phyloP scores from a whole-genome alignment of 148 eudicot species.

The Arbutus unedo region DNA sequence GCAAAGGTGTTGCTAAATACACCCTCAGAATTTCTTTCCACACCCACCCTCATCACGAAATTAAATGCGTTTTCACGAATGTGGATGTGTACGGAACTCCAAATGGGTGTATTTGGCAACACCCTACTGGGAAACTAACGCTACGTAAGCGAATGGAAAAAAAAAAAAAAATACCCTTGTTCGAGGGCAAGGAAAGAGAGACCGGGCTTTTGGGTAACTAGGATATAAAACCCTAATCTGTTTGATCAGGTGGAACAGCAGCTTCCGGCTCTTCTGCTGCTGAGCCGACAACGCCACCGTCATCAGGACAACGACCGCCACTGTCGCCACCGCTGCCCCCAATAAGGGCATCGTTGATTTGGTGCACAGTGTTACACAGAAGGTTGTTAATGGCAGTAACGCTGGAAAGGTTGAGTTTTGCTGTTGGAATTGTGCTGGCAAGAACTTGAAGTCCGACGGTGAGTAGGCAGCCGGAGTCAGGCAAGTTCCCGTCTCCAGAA shows the following conservation, averaged over 20 bases:
- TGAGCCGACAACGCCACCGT: slow-evolving; percentile 13
- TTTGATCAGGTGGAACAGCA: slow-evolving; percentile 8
- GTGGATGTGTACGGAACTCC: background rate
- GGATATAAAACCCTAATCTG: slow-evolving; percentile 17
- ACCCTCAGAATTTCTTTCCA: background rate
- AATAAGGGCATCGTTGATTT: slow-evolving; percentile 61
- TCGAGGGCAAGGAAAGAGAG: background rate
- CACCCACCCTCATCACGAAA: background rate
- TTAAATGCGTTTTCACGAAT: background rate
- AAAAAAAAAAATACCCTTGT: slow-evolving; percentile 1
- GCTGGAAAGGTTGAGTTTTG: slow-evolving; percentile 78
- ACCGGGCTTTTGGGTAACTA: slow-evolving; percentile 23
- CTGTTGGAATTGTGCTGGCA: slow-evolving; percentile 69
- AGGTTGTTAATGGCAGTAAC: slow-evolving; percentile 75
- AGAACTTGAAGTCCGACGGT: slow-evolving; percentile 84
- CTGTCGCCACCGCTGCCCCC: slow-evolving; percentile 19
- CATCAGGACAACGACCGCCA: slow-evolving; percentile 1
- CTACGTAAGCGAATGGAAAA: background rate
- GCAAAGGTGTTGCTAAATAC: background rate
- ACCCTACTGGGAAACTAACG: background rate
- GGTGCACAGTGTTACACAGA: slow-evolving; percentile 60
- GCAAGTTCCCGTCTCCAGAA: slow-evolving; percentile 2
- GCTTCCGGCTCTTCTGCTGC: slow-evolving; percentile 2
- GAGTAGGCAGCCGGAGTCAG: slow-evolving; percentile 54
- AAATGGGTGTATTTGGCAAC: background rate